These are phyloP conservation scores for Triticum timopheevii DNA, from an alignment of 176 grass and related monocot species.

Conservation along the genomic window DNA sequence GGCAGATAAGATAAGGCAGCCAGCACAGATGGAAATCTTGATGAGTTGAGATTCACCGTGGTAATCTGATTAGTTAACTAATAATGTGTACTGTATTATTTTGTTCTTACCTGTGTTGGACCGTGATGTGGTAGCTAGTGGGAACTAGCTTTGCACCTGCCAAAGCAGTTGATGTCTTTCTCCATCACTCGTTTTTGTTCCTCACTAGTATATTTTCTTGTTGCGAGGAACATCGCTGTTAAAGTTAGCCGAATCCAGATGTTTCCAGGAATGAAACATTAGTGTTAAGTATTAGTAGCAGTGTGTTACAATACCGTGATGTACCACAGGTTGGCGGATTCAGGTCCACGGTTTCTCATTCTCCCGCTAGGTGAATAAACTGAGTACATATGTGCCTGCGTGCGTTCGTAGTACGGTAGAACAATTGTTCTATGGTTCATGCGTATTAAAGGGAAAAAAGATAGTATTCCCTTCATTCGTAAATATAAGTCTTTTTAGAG, in stretches of 20 bases:
- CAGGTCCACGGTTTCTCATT: neutral
- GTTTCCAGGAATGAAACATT: neutral
- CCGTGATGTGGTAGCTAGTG: neutral
- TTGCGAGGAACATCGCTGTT: neutral
- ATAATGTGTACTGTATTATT: neutral
- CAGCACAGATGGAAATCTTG: neutral
- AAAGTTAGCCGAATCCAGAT: neutral
- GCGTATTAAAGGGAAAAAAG: no score
- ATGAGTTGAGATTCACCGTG: neutral
- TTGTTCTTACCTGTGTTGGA: neutral
- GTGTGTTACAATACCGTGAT: neutral
- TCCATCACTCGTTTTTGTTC: neutral
- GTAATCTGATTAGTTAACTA: neutral
- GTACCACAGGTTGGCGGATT: neutral
- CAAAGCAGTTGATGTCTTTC: neutral
- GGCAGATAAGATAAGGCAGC: neutral
- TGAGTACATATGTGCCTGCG: no score
- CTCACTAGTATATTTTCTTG: neutral
- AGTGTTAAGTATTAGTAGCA: no score
- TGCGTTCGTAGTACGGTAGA: no score
- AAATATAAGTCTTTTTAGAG: no score
- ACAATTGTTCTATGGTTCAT: no score
- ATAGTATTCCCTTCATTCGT: no score
- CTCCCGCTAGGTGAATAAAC: neutral
- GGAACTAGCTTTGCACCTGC: neutral